Evolutionary conservation across 75 land plant species (phyloP), one percentile per base, ranked within the genome.

Genomic region (Picea glauca): DNA sequence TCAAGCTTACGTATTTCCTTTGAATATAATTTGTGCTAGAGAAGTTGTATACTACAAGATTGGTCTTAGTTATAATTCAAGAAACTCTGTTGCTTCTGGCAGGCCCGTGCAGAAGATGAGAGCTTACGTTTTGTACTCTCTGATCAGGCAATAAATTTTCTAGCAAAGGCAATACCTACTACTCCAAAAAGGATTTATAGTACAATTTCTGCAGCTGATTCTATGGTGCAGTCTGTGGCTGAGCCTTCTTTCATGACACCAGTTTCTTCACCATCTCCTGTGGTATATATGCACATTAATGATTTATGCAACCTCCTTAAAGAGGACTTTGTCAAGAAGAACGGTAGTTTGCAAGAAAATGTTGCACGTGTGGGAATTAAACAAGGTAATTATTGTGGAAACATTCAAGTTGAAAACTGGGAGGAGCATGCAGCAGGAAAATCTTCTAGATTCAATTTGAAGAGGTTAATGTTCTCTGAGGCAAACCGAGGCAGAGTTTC

Each of bases 21-120:
- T 15, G 15, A 40, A 17, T 43, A 50, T 50, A 17, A 70, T 40
- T 70, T 46, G 40, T 50, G 12, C 56, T 9, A 50, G 11, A 35
- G 12, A 18, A n/a, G 54, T 40, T 70, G 56, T 9, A 40, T 40
- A 8, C 54, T 11, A 9, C 3, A 70, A 70, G 50, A 18, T 70
- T 11, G 50, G 43, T 18, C 73, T 20, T 43, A 70, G 20, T 66
- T 1, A 33, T 33, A 66, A 3, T 33, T 66, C 8, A 33, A 35
- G 12, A 3, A 40, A 70, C 26, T 9, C n/a, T 9, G 13, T 40
- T 30, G 31, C 26, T 74, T 62, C 63, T 89, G 82, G 74, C 88
- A 98, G 99, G 99, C 99, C 59, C 92, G 99, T 57, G 62, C 83
- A 17, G 94, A 95, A 85, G 99, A 98, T 95, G 98, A 95, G 76